These are phyloP conservation scores for Aureobasidium sp. DNA, from an alignment of 2,329 filamentous ascomycete species.

Conservation along the genomic window DNA sequence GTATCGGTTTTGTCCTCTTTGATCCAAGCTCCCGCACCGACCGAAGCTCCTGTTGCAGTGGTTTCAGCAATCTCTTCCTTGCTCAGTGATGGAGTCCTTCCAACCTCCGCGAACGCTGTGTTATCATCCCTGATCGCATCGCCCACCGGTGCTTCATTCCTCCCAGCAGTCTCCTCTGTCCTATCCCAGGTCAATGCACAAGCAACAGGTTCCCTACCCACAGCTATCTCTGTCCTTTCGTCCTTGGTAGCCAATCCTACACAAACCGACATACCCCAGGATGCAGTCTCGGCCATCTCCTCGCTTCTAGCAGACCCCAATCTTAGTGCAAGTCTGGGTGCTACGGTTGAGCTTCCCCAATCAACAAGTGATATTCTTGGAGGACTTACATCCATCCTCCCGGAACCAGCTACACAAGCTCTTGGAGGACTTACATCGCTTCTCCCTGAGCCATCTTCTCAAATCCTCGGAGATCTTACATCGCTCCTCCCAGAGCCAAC, in stretches of 20 bases:
- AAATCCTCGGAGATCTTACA: neutral
- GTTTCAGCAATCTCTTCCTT: neutral
- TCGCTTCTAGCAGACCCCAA: neutral
- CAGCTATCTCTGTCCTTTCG: neutral
- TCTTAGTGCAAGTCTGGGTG: neutral
- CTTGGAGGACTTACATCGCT: neutral
- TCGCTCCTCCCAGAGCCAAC: neutral
- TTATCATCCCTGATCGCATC: neutral
- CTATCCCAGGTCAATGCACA: neutral
- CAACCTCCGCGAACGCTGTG: neutral
- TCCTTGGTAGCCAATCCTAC: neutral
- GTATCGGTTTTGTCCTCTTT: neutral
- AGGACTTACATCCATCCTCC: neutral
- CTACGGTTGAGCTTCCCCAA: neutral
- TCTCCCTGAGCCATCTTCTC: neutral
- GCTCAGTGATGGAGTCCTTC: neutral
- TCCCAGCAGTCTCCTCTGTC: neutral
- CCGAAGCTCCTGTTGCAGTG: neutral
- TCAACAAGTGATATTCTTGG: neutral
- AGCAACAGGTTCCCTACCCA: neutral
- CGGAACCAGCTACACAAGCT: neutral
- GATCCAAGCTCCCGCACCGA: neutral
- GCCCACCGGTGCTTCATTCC: neutral
- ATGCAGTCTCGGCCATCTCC: neutral
- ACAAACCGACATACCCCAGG: neutral